Percentiles rank a stretch among this genome's conserved stretches.
Evolutionary conservation across 306 rosid genomes (phyloP).

Genomic region (Quercus variabilis): DNA sequence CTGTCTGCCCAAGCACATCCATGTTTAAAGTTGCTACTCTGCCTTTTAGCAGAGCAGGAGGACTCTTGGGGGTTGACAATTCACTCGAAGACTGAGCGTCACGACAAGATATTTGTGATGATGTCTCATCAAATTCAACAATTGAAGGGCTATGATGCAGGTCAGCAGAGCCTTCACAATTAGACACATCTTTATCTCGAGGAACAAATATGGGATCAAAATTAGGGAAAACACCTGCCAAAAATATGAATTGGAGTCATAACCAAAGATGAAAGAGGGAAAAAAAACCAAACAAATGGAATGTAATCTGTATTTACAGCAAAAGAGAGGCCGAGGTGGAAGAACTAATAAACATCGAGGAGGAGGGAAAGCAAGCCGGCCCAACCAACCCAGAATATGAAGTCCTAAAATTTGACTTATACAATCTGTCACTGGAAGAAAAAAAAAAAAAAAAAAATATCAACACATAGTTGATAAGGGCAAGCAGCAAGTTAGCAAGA

Average conservation of each 20-base stretch:
- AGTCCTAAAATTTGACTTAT: neutral
- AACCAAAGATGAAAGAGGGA: neutral
- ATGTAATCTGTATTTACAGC: neutral
- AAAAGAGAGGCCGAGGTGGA: conserved; percentile 10
- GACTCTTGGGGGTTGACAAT: neutral
- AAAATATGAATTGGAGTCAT: neutral
- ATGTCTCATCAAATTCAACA: neutral
- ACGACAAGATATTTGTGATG: neutral
- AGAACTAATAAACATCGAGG: conserved; percentile 16
- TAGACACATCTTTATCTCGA: neutral
- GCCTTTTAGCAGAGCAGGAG: neutral
- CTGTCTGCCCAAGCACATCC: neutral
- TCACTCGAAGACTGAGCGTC: neutral
- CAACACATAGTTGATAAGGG: neutral
- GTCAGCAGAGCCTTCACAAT: neutral
- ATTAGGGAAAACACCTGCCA: conserved; percentile 21
- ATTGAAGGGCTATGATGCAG: neutral
- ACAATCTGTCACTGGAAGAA: neutral
- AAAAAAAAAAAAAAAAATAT: neutral
- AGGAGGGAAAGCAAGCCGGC: conserved; percentile 27
- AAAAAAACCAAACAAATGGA: neutral
- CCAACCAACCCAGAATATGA: neutral
- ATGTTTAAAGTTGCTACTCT: neutral
- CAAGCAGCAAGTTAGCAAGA: neutral
- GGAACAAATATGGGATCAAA: conserved; percentile 7